Conservation (phyloP, 1,139 yeast species). For the Suhomyces ambrosiae region DNA sequence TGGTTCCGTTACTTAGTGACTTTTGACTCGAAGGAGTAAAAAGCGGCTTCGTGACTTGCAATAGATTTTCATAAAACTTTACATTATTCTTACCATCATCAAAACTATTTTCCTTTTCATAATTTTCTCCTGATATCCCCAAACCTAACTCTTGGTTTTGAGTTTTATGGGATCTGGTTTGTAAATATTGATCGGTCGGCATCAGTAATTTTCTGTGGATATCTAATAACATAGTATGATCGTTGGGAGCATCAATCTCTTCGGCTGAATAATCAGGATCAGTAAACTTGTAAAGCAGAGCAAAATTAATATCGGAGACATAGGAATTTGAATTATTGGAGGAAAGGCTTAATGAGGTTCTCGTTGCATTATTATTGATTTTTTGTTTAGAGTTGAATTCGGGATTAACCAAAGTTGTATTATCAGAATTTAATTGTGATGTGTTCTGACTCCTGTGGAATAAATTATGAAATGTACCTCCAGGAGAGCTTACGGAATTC, state of each 20-base stretch:
- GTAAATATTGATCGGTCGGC: conserved; percentile 46
- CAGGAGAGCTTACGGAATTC: conserved; percentile 38
- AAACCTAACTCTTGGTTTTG: conserved; percentile 26
- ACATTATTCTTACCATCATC: conserved; percentile 22
- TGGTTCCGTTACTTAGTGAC: conserved; percentile 20
- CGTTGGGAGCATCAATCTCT: conserved; percentile 21
- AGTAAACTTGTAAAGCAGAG: conserved; percentile 42
- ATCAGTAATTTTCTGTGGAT: conserved; percentile 40
- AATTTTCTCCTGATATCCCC: conserved; percentile 22
- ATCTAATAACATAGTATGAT: conserved; percentile 33
- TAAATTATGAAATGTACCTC: conserved; percentile 37
- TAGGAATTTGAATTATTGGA: conserved; percentile 46
- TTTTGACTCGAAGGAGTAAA: conserved; percentile 28
- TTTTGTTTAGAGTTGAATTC: conserved; percentile 20
- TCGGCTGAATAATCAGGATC: conserved; percentile 38
- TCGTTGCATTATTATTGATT: conserved; percentile 17
- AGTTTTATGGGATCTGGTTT: conserved; percentile 23
- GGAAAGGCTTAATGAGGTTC: conserved; percentile 37
- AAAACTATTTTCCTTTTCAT: conserved; percentile 14
- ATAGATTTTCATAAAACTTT: conserved; percentile 28
- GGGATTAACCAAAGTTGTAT: conserved; percentile 4
- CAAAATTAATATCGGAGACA: conserved; percentile 38
- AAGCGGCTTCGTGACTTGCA: conserved; percentile 25
- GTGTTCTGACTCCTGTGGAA: conserved; percentile 35
- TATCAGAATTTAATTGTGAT: conserved; percentile 16